phyloP scores from a whole-genome alignment of 345 rosid species.

The Limnanthes douglasii region DNA sequence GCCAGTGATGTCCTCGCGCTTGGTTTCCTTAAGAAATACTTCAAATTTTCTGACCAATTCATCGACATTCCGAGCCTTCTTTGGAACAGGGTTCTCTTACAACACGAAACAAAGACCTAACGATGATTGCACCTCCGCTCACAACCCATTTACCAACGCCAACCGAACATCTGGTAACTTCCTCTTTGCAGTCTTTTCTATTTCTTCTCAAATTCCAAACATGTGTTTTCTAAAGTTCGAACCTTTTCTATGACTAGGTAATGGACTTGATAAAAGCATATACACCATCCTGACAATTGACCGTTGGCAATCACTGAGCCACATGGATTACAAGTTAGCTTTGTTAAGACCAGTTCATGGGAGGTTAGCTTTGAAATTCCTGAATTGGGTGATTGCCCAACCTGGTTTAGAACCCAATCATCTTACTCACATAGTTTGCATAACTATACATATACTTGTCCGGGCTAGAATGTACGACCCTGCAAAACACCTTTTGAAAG shows the following conservation, averaged over 20 bases:
- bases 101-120: slow-evolving; percentile 7
- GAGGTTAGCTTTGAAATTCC: slow-evolving; percentile 69
- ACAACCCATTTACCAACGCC: slow-evolving; percentile 1
- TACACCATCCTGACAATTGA: slow-evolving; percentile 57
- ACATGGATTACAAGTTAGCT: slow-evolving; percentile 57
- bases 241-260: slow-evolving; percentile 1
- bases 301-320: slow-evolving; percentile 84
- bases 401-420: slow-evolving; percentile 54
- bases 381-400: slow-evolving; percentile 52
- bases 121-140: slow-evolving; percentile 9
- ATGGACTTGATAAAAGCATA: slow-evolving; percentile 48
- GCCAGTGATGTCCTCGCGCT: slow-evolving; percentile 8
- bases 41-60: slow-evolving; percentile 6
- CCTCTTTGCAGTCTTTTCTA: background rate
- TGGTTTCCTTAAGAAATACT: slow-evolving; percentile 12
- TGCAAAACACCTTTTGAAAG: slow-evolving; percentile 45
- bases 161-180: slow-evolving; percentile 18
- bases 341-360: slow-evolving; percentile 78
- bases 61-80: slow-evolving; percentile 15
- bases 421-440: slow-evolving; percentile 36
- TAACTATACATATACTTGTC: slow-evolving; percentile 57
- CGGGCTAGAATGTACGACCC: slow-evolving; percentile 73
- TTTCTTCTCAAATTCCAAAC: background rate
- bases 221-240: slow-evolving; percentile 8
- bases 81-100: slow-evolving; percentile 10